Evolutionary conservation across 1,139 yeast species (phyloP).

Genomic region (Pichia sp.): DNA sequence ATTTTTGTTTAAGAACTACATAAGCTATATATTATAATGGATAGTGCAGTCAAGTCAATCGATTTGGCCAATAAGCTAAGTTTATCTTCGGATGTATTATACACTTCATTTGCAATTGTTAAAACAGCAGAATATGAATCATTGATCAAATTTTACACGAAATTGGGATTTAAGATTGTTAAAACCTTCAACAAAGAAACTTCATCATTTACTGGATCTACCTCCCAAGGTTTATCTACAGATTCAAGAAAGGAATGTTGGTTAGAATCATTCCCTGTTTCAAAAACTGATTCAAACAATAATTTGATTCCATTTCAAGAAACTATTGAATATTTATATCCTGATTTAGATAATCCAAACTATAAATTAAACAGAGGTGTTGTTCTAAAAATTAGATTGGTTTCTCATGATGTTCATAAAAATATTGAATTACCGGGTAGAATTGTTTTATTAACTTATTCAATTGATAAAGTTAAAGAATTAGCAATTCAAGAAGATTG

Average conservation of each 20-base stretch:
- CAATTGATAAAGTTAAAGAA: slow-evolving; percentile 35
- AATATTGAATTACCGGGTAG: slow-evolving; percentile 31
- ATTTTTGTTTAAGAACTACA: neutral
- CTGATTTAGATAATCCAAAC: slow-evolving; percentile 36
- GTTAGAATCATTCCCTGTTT: slow-evolving; percentile 63
- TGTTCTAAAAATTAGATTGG: slow-evolving; percentile 54
- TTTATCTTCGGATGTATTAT: slow-evolving; percentile 5
- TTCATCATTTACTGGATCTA: slow-evolving; percentile 32
- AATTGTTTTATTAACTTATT: slow-evolving; percentile 48
- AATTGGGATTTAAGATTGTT: slow-evolving; percentile 53
- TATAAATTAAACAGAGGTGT: slow-evolving; percentile 38
- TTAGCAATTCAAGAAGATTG: slow-evolving; percentile 31
- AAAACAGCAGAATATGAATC: slow-evolving; percentile 41
- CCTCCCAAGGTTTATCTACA: slow-evolving; percentile 46
- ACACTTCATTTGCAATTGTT: slow-evolving; percentile 52
- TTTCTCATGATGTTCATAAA: slow-evolving; percentile 34
- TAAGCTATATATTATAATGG: neutral
- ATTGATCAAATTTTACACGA: slow-evolving; percentile 47
- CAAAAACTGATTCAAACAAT: slow-evolving; percentile 33
- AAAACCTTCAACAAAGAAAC: slow-evolving; percentile 49
- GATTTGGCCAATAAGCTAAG: neutral
- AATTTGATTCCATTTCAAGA: slow-evolving; percentile 24
- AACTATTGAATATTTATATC: slow-evolving; percentile 35
- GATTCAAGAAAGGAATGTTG: slow-evolving; percentile 65
- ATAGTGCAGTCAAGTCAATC: neutral